Evolutionary conservation across 2,329 filamentous ascomycete species (phyloP).

Genomic region (Coleophoma crateriformis): DNA sequence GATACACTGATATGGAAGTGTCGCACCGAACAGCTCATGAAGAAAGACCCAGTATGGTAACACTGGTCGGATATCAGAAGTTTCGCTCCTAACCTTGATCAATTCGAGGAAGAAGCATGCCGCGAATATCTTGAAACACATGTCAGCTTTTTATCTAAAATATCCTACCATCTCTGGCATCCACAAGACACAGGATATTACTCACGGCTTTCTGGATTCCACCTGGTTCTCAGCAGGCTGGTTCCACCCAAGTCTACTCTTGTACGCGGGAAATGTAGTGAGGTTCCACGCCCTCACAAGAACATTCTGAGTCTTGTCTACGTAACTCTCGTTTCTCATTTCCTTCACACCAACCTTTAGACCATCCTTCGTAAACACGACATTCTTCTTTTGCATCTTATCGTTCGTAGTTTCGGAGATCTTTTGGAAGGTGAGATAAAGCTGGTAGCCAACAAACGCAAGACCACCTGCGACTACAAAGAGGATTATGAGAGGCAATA

Average conservation of each 20-base stretch:
- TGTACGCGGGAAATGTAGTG: conserved; percentile 27
- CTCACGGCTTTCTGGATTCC: conserved; percentile 22
- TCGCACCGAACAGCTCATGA: too few species aligned
- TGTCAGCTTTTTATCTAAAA: too few species aligned
- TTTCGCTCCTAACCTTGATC: too few species aligned
- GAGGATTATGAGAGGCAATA: conserved; percentile 63
- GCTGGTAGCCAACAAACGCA: conserved; percentile 65
- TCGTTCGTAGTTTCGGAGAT: conserved; percentile 60
- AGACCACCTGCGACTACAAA: conserved; percentile 49
- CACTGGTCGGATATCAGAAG: too few species aligned
- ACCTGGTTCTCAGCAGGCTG: conserved; percentile 23
- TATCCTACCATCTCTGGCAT: too few species aligned
- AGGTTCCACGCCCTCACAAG: conserved; percentile 63
- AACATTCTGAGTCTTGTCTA: conserved; percentile 67
- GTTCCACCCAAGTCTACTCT: conserved; percentile 29
- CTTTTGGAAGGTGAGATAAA: conserved; percentile 63
- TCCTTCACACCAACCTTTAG: conserved; percentile 67
- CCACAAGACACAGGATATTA: not conserved
- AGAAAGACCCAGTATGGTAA: too few species aligned
- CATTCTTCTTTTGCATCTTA: conserved; percentile 70
- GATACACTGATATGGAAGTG: too few species aligned
- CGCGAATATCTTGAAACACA: too few species aligned
- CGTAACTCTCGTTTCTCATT: conserved; percentile 62
- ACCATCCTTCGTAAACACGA: conserved; percentile 71
- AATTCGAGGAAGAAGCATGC: too few species aligned